These are phyloP conservation scores for Dissophora ornata DNA, from an alignment of 192 early-diverging fungal genomes.

Conservation along the genomic window DNA sequence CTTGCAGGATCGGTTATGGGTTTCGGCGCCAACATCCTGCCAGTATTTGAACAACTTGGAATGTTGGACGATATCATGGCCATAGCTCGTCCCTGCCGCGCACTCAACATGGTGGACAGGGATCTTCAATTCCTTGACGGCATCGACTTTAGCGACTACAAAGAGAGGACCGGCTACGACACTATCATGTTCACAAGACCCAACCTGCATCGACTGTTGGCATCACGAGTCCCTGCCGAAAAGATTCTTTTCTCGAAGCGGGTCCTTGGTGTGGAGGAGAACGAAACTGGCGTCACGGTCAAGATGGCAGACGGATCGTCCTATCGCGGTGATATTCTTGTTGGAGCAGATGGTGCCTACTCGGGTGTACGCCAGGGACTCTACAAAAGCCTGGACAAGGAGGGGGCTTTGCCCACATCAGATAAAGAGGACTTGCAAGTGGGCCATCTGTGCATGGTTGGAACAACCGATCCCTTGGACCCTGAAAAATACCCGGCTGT, in stretches of 20 bases:
- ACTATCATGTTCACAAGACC: conserved; percentile 7
- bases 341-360: conserved; percentile 28
- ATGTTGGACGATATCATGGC: background rate
- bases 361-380: conserved; percentile 18
- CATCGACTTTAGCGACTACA: background rate
- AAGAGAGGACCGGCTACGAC: conserved; percentile 8
- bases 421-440: background rate
- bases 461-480: conserved; percentile 12
- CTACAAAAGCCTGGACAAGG: background rate
- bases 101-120: background rate
- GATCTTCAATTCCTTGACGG: background rate
- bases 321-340: conserved; percentile 27
- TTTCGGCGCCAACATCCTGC: conserved; percentile 18
- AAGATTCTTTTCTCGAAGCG: conserved; percentile 10
- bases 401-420: background rate
- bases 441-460: conserved; percentile 8
- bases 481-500: conserved; percentile 15
- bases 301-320: conserved; percentile 3
- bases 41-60: conserved; percentile 12
- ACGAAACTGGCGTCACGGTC: conserved; percentile 4
- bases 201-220: conserved; percentile 3
- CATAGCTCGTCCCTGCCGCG: background rate
- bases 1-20: conserved; percentile 9
- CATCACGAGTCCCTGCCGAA: conserved; percentile 13
- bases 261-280: conserved; percentile 6